Base-by-base conservation (phyloP, 176 grass and related monocot species). In the Carex cristatella region DNA sequence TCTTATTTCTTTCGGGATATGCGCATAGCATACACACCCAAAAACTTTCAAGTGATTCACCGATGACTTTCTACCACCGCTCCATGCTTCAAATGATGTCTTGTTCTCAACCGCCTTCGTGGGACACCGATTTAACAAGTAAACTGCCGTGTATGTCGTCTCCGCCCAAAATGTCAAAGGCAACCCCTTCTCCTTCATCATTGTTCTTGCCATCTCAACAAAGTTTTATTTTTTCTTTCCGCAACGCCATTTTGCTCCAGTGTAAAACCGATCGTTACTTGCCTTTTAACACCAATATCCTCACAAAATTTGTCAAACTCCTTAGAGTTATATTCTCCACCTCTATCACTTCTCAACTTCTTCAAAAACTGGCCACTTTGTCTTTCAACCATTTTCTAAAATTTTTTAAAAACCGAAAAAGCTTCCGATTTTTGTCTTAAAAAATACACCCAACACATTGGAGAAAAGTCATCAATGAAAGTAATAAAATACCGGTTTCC, bases 401-500 rank as follows among this genome's bases (percentile, higher is more conserved):
- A 8, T 7, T 46, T 75, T 6, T 62, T 59, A 4, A 85, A 75
- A 19, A 55, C 23, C 0, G 18, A 12, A 62, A 73, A 38, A 28
- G 18, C 28, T 12, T 76, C 9, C 0, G 10, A 75, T 27, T 85
- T 85, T 10, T 74, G 0, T 15, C 13, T 64, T 11, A 77, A 46
- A 33, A 75, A 78, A 64, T 78, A 63, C 1, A 85, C 16, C 84
- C 51, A 85, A 78, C 69, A 40, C 69, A 78, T 85, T 3, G 15
- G 14, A 16, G 49, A 61, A 40, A 28, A 69, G 54, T 83, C 77
- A 61, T 61, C n/a, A 55, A 81, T 61, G 6, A 81, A 61, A 16
- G 33, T 33, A 11, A 44, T 44, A 46, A 83, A 83, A 14, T 51
- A 83, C 33, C 6, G 0, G 6, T 23, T 83, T 18, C 3, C 81